Base-by-base conservation (phyloP, 192 early-diverging fungal genomes). In the Dispira simplex region DNA sequence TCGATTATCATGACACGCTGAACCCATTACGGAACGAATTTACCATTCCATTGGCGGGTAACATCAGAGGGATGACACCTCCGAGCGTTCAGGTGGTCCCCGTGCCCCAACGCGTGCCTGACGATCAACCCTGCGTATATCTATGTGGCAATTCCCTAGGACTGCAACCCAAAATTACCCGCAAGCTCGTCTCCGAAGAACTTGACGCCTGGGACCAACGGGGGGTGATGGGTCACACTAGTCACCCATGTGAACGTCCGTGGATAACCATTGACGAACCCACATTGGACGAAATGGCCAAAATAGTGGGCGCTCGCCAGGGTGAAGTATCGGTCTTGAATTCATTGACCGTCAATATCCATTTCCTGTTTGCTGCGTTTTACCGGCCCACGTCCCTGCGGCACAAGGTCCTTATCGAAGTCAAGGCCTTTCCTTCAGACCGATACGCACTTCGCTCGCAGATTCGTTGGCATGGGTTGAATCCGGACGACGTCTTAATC, bases 91-190 rank as follows among this genome's bases (percentile, higher is more conserved):
- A 60, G 21, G 13, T 44, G 14, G 1, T 60, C 3, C 13, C 14
- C 3, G 10, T 16, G 39, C 32, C 32, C 58, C 14, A 18, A 8
- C 58, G 39, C 13, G 14, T 44, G 4, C 58, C 13, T 13, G 18
- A 14, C 9, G 68, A 79, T 26, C 72, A 74, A 18, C 48, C 67
- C 21, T 82, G 76, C 51, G 74, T 85, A 13, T 98, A 98, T 71
- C 75, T 98, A 54, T 90, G 91, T 71, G 96, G 96, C 25, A 97
- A 98, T 76, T 95, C 92, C 10, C 80, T 98, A 13, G 93, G 96
- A 6, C 76, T 97, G 64, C 78, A 88, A 70, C 92, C 96, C 44
- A 81, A 77, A 46, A 70, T 75, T 13, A 80, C 88, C 0, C 71
- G 78, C 21, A 71, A 73, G 11, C 70, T 86, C 8, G 67, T 98